A percentile compares a stretch with the other conserved stretches of the same genome.
Evolutionary conservation across 2,329 filamentous ascomycete species (phyloP).

Genomic region (Microdochium bolleyi): DNA sequence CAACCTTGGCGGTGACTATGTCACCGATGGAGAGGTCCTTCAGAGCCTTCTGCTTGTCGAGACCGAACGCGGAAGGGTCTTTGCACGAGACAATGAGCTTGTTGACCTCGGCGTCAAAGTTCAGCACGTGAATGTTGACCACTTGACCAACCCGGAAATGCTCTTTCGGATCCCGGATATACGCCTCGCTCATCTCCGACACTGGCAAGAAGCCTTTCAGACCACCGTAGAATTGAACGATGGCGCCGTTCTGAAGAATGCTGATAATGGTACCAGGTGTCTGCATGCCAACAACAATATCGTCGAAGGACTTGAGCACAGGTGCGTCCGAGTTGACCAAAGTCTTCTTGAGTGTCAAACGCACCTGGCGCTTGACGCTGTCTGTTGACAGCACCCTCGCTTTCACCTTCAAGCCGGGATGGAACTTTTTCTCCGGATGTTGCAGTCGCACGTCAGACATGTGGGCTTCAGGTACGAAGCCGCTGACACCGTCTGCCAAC

Average conservation of each 20-base stretch:
- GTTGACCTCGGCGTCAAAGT: constrained; percentile 61
- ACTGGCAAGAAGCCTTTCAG: constrained; percentile 84
- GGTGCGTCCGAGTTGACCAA: constrained; percentile 80
- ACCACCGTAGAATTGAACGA: constrained; percentile 84
- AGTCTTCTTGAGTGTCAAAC: constrained; percentile 89
- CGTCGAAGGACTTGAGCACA: constrained; percentile 72
- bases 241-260: constrained; percentile 68
- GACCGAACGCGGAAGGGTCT: constrained; percentile 69
- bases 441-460: constrained; percentile 81
- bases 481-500: constrained; percentile 77
- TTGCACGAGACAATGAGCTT: constrained; percentile 89
- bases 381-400: constrained; percentile 79
- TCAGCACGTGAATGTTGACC: constrained; percentile 81
- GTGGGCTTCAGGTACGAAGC: constrained; percentile 83
- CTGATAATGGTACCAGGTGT: constrained; percentile 83
- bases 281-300: constrained; percentile 66
- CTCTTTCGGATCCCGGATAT: constrained; percentile 78
- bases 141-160: constrained; percentile 90
- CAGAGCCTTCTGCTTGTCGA: constrained; percentile 69
- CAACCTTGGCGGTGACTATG: constrained; percentile 69
- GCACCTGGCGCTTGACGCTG: constrained; percentile 65
- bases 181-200: constrained; percentile 96
- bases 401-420: constrained; percentile 76
- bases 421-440: constrained; percentile 94
- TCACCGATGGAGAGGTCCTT: constrained; percentile 66